Evolutionary conservation across 768 basidiomycete genomes (phyloP), one percentile per base, ranked within the genome.

Genomic region (Tylopilus balloui): DNA sequence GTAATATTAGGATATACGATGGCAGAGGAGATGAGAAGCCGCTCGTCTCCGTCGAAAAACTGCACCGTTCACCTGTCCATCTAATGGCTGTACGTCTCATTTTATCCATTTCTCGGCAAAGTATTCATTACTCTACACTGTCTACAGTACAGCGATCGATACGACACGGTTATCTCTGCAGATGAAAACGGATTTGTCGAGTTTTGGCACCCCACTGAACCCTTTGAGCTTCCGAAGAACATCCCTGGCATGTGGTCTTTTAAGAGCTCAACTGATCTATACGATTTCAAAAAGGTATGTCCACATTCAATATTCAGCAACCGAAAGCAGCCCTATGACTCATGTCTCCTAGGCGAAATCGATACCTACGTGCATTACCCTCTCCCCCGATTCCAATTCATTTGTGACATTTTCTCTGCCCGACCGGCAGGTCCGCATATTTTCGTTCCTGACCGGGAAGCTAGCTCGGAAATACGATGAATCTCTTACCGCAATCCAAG

Each of bases 181-280:
- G 96, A 99, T 57, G 88, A 96, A 67, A 83, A 80, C 11, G 96
- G 96, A 0, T 96, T 98, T 61, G 71, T 99, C 25, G 96, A 99
- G 67, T 96, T 94, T 66, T 99, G 96, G 96, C 81, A 83, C 61
- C 94, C 95, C 1, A 68, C 66, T 9, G 94, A 97, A 62, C 91
- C 92, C 2, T 98, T 93, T 64, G 86, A 82, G 43, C 69, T 83
- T 34, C 95, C 96, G 1, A 83, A 81, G 55, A 81, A 84, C 48
- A 73, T 91, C 1, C 74, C 80, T 2, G 85, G 86, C 1, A 65
- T 96, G 53, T 99, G 95, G 95, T 74, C 83, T 27, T 94, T 78
- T 72, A 98, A 98, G 66, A 88, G 82, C 44, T 79, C 84, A 35
- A 98, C 96, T 0, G 92, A 97, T 62, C 67, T 98, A 35, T 98